These are phyloP conservation scores for Ogataea parapolymorpha DNA, from an alignment of 805 yeast genomes.

Conservation along the genomic window DNA sequence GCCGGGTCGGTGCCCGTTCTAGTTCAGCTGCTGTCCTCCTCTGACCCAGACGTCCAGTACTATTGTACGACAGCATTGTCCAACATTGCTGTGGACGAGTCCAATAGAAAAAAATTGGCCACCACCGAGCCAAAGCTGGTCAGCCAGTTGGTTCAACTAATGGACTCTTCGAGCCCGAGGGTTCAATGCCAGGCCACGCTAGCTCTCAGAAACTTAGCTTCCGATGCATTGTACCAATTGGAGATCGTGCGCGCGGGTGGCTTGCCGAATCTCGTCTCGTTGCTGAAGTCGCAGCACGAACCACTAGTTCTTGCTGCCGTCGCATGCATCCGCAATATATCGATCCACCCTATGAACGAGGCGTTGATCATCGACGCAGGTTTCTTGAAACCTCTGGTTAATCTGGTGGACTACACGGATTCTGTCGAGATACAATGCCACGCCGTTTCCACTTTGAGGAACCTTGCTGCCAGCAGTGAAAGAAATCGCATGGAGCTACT, in stretches of 20 bases:
- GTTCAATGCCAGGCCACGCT: slow-evolving; percentile 98
- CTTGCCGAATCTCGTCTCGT: slow-evolving; percentile 84
- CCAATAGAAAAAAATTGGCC: slow-evolving; percentile 81
- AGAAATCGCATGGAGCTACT: slow-evolving; percentile 86
- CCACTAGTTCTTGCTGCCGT: slow-evolving; percentile 95
- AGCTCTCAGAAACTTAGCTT: slow-evolving; percentile 92
- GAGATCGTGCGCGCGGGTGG: slow-evolving; percentile 97
- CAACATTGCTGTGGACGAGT: slow-evolving; percentile 95
- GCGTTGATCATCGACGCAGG: slow-evolving; percentile 96
- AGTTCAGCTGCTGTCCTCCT: slow-evolving; percentile 77
- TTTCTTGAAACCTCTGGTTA: slow-evolving; percentile 85
- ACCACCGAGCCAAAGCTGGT: slow-evolving; percentile 93
- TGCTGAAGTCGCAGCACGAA: slow-evolving; percentile 84
- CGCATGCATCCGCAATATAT: slow-evolving; percentile 95
- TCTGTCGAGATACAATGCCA: slow-evolving; percentile 98
- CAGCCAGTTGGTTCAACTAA: slow-evolving; percentile 77
- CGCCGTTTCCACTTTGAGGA: slow-evolving; percentile 93
- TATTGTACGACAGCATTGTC: slow-evolving; percentile 97
- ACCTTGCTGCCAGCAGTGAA: slow-evolving; percentile 93
- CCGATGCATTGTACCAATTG: slow-evolving; percentile 92
- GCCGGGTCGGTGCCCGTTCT: slow-evolving; percentile 98
- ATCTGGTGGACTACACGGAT: slow-evolving; percentile 76
- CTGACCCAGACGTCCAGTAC: slow-evolving; percentile 96
- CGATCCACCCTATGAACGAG: slow-evolving; percentile 95
- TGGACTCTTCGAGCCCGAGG: slow-evolving; percentile 91